Evolutionary conservation across 2,329 filamentous ascomycete species (phyloP).

Genomic region (Penicillium sp.): DNA sequence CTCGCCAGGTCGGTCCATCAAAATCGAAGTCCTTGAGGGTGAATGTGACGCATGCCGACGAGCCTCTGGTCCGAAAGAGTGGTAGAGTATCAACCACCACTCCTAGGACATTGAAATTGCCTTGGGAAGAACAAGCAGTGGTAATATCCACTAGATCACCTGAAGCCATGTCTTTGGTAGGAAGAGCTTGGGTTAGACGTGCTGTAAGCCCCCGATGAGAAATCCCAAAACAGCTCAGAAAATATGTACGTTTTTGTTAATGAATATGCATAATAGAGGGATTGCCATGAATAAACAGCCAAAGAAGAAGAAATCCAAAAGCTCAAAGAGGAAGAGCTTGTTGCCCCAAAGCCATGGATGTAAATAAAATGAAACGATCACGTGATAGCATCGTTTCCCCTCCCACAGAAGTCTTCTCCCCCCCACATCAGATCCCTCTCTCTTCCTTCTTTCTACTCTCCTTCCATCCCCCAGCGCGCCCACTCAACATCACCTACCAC

Average conservation of each 20-base stretch:
- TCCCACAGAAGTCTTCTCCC: constrained; percentile 23
- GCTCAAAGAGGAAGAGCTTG: background rate
- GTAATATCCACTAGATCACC: constrained; percentile 48
- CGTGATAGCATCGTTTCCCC: constrained; percentile 20
- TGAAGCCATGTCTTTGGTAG: constrained; percentile 15
- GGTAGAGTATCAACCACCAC: constrained; percentile 65
- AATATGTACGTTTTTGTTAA: background rate
- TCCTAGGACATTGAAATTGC: constrained; percentile 62
- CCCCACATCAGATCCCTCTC: constrained; percentile 19
- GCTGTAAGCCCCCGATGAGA: constrained; percentile 1
- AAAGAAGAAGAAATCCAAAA: background rate
- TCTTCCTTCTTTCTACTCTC: constrained; percentile 22
- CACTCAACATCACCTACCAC: constrained; percentile 11
- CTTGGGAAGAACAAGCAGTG: constrained; percentile 40
- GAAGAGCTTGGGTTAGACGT: background rate
- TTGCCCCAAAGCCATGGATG: background rate
- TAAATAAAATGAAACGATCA: constrained; percentile 17
- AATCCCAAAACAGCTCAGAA: background rate
- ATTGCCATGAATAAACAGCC: background rate
- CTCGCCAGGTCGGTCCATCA: constrained; percentile 40
- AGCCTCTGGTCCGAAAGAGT: constrained; percentile 51
- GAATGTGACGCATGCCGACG: constrained; percentile 62
- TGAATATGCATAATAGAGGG: background rate
- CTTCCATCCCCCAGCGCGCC: constrained; percentile 20
- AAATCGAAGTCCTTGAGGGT: constrained; percentile 59